These are phyloP conservation scores for Mycena indigotica DNA, from an alignment of 768 basidiomycete species.

Conservation along the genomic window DNA sequence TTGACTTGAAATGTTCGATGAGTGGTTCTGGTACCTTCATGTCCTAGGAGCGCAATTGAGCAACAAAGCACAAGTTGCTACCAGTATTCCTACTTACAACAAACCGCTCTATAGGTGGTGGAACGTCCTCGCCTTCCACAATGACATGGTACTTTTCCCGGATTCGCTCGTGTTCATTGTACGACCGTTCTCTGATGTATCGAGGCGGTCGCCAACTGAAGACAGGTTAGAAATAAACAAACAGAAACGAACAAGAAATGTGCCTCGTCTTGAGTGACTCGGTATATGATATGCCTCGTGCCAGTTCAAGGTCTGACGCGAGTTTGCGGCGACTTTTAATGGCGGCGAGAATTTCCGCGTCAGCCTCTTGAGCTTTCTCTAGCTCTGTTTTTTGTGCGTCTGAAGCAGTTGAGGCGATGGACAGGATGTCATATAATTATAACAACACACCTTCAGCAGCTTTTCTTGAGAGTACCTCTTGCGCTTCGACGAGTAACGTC, in stretches of 20 bases:
- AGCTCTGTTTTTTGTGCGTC: conserved; percentile 86
- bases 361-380: conserved; percentile 86
- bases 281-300: conserved; percentile 89
- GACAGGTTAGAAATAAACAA: conserved; percentile 8
- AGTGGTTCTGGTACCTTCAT: conserved; percentile 97
- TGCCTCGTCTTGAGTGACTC: conserved; percentile 84
- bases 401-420: conserved; percentile 19
- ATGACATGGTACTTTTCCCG: conserved; percentile 93
- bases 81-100: conserved; percentile 48
- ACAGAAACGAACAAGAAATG: neutral
- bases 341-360: conserved; percentile 88
- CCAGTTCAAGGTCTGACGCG: conserved; percentile 90
- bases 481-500: conserved; percentile 88
- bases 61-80: no score
- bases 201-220: conserved; percentile 85
- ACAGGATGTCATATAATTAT: neutral
- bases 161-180: conserved; percentile 70
- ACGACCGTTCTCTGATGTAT: conserved; percentile 72
- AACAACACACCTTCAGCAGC: conserved; percentile 69
- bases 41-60: conserved; percentile 53
- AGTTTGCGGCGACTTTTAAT: conserved; percentile 90
- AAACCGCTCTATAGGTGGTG: conserved; percentile 91
- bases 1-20: conserved; percentile 78
- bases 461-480: conserved; percentile 87
- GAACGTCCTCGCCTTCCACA: conserved; percentile 91